These are phyloP conservation scores for Mucor plumbeus DNA, from an alignment of 371 early-diverging fungal species.

Conservation along the genomic window DNA sequence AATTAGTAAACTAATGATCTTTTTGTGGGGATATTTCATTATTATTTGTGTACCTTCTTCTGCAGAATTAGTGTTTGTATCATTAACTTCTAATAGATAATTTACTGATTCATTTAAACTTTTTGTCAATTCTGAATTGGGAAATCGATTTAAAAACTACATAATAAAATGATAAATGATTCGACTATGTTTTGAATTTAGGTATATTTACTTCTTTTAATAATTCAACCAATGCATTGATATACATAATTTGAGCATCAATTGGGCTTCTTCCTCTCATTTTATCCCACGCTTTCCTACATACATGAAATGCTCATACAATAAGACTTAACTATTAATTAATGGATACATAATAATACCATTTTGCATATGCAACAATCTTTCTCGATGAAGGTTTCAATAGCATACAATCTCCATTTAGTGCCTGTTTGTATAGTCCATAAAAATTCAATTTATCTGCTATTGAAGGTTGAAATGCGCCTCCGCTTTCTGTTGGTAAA, in stretches of 20 bases:
- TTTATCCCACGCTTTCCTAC: constrained; percentile 45
- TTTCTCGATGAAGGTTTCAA: constrained; percentile 38
- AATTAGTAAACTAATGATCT: not conserved
- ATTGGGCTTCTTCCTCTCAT: constrained; percentile 34
- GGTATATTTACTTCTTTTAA: constrained; percentile 25
- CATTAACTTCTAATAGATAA: constrained; percentile 18
- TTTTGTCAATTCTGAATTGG: constrained; percentile 21
- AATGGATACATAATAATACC: constrained; percentile 23
- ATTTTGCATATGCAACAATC: constrained; percentile 38
- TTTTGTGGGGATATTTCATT: constrained; percentile 1
- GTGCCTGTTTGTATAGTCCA: constrained; percentile 79
- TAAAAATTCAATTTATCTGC: constrained; percentile 74
- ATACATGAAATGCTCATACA: no score
- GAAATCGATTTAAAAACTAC: constrained; percentile 14
- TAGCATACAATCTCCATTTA: constrained; percentile 69
- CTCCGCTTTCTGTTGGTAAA: constrained; percentile 21
- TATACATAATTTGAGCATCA: constrained; percentile 38
- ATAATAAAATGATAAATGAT: not conserved
- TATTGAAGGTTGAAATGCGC: constrained; percentile 58
- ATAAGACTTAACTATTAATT: not conserved
- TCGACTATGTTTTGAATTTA: not conserved
- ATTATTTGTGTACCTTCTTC: not conserved
- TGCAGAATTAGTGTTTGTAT: constrained; percentile 6
- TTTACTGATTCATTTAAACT: constrained; percentile 20
- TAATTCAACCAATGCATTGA: constrained; percentile 31